Percentiles rank a stretch among this genome's conserved stretches.
These are phyloP conservation scores for Tulasnella sp. DNA, from an alignment of 768 basidiomycete genomes.

Conservation along the genomic window DNA sequence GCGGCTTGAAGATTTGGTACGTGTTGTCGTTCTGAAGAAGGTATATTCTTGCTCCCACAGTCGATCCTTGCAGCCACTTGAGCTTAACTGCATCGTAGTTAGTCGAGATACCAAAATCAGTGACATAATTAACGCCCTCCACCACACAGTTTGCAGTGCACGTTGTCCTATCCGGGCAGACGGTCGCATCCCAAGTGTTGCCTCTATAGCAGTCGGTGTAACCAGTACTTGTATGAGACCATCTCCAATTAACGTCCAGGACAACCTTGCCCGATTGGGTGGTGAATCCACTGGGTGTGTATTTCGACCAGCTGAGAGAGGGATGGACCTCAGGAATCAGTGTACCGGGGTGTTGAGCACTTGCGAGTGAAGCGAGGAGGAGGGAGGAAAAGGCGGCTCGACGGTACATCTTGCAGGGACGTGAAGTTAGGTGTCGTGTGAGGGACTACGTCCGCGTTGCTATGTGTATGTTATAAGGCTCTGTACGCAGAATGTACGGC, in stretches of 20 bases:
- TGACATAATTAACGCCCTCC: constrained; percentile 49
- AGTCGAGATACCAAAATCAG: constrained; percentile 59
- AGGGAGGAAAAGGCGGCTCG: not conserved
- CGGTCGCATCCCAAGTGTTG: not conserved
- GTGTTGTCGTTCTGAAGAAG: constrained; percentile 47
- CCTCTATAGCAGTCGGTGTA: not conserved
- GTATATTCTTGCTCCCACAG: constrained; percentile 44
- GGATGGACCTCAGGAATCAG: constrained; percentile 55
- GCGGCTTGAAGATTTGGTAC: constrained; percentile 23
- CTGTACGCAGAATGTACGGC: not conserved
- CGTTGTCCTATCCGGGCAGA: not conserved
- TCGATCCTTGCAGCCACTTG: constrained; percentile 52
- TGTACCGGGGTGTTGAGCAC: constrained; percentile 57
- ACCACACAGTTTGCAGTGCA: constrained; percentile 27
- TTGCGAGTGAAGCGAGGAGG: constrained; percentile 46
- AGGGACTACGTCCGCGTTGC: not conserved
- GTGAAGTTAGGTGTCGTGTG: not conserved
- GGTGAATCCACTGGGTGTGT: constrained; percentile 42
- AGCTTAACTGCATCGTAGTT: constrained; percentile 53
- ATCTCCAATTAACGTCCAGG: constrained; percentile 33
- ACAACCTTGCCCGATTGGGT: not conserved
- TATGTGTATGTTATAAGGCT: not conserved
- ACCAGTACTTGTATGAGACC: not conserved
- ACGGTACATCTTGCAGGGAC: not conserved
- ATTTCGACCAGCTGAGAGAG: constrained; percentile 51